Evolutionary conservation across 768 basidiomycete species (phyloP).

Genomic region (Hydnum rufescens): DNA sequence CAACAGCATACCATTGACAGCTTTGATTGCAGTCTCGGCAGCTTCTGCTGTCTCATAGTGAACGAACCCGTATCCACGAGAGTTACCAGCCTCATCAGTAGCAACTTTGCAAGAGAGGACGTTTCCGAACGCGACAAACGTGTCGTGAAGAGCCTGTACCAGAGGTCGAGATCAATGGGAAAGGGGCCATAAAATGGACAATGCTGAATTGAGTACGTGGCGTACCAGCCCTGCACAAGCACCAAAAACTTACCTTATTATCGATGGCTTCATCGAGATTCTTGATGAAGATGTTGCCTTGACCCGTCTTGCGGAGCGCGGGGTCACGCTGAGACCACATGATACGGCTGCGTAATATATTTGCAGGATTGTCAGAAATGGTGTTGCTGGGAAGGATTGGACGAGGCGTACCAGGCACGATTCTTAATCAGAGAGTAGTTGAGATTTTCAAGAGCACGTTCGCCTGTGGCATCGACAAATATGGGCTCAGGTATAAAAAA

Average conservation of each 20-base stretch:
- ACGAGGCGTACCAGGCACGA: constrained; percentile 57
- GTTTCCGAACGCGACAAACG: constrained; percentile 96
- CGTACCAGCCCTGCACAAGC: no score
- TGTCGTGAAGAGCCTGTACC: constrained; percentile 86
- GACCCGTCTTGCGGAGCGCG: constrained; percentile 94
- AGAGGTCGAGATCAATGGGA: not conserved
- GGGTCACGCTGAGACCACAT: constrained; percentile 99
- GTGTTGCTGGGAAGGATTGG: not conserved
- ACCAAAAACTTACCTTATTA: constrained; percentile 61
- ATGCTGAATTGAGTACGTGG: not conserved
- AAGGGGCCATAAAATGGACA: constrained; percentile 6
- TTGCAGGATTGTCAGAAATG: not conserved
- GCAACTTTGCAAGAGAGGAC: constrained; percentile 99
- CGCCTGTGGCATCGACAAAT: constrained; percentile 31
- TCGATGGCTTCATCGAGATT: constrained; percentile 94
- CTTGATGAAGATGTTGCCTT: constrained; percentile 99
- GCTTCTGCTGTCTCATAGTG: constrained; percentile 98
- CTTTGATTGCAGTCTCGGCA: constrained; percentile 89
- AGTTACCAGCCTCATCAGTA: constrained; percentile 83
- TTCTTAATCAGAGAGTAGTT: constrained; percentile 99
- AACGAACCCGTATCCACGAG: constrained; percentile 96
- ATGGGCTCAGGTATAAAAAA: not conserved
- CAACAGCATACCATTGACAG: constrained; percentile 96
- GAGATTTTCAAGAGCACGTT: constrained; percentile 95
- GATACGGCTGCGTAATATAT: constrained; percentile 49